phyloP scores from a whole-genome alignment of 257 asterid species.

The Apocynum venetum region DNA sequence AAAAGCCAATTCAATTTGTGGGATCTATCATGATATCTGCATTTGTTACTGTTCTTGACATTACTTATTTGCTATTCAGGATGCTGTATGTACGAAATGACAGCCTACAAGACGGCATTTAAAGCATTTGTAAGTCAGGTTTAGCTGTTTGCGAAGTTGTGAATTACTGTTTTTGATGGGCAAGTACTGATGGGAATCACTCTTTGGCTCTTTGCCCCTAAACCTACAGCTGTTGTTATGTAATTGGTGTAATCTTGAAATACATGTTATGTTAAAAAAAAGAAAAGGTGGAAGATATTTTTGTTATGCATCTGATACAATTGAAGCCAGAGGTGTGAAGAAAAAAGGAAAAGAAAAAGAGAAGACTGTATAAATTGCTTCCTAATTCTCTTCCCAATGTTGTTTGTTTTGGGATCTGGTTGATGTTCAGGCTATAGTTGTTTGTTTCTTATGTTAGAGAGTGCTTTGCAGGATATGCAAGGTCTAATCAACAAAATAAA shows the following conservation, averaged over 20 bases:
- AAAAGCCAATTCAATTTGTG: constrained; percentile 19
- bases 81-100: constrained; percentile 91
- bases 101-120: constrained; percentile 80
- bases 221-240: background rate
- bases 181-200: background rate
- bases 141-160: background rate
- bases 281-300: background rate
- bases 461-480: constrained; percentile 77
- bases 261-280: background rate
- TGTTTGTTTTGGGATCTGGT: background rate
- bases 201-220: background rate
- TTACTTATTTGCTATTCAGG: constrained; percentile 40
- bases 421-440: constrained; percentile 4
- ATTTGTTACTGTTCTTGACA: constrained; percentile 13
- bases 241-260: background rate
- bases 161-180: background rate
- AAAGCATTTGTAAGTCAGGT: constrained; percentile 84
- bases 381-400: background rate
- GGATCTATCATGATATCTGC: constrained; percentile 14
- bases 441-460: constrained; percentile 11
- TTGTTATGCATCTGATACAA: background rate
- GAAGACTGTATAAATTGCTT: background rate
- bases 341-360: background rate
- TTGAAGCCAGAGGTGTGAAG: background rate
- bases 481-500: constrained; percentile 93